Conservation (phyloP, 495 filamentous ascomycete genomes). For the Penicillium ucsense region DNA sequence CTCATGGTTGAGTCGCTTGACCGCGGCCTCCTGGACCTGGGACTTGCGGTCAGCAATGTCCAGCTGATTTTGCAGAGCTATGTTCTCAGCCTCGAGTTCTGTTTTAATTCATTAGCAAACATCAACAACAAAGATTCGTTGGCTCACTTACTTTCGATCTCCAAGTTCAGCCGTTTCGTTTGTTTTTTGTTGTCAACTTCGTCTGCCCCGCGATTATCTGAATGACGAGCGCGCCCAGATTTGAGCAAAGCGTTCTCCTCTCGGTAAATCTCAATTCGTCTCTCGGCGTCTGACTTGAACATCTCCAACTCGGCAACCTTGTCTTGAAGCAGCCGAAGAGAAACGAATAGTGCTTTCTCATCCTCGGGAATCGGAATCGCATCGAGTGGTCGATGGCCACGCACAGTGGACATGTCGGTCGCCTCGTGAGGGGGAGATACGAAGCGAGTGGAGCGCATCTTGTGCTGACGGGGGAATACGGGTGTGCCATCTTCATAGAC, state of each 20-base stretch:
- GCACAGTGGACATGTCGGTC: conserved; percentile 28
- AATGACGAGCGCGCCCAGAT: conserved; percentile 34
- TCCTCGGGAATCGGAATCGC: conserved; percentile 58
- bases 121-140: not conserved
- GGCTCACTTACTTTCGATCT: conserved; percentile 43
- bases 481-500: conserved; percentile 57
- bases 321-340: conserved; percentile 56
- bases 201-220: conserved; percentile 32
- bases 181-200: conserved; percentile 26
- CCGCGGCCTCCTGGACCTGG: conserved; percentile 47
- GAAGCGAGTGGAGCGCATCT: conserved; percentile 47
- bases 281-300: conserved; percentile 48
- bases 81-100: conserved; percentile 51
- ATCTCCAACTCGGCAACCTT: conserved; percentile 53
- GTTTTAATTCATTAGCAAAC: conserved; percentile 3
- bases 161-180: conserved; percentile 30
- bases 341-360: conserved; percentile 60
- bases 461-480: conserved; percentile 44
- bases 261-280: conserved; percentile 44
- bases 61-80: conserved; percentile 46
- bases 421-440: conserved; percentile 35
- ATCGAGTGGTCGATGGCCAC: conserved; percentile 44
- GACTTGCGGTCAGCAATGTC: conserved; percentile 50
- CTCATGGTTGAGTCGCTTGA: conserved; percentile 52
- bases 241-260: conserved; percentile 47